Conservation (phyloP, 1,284 basidiomycete genomes). For the Sanghuangporus sanghuang region DNA sequence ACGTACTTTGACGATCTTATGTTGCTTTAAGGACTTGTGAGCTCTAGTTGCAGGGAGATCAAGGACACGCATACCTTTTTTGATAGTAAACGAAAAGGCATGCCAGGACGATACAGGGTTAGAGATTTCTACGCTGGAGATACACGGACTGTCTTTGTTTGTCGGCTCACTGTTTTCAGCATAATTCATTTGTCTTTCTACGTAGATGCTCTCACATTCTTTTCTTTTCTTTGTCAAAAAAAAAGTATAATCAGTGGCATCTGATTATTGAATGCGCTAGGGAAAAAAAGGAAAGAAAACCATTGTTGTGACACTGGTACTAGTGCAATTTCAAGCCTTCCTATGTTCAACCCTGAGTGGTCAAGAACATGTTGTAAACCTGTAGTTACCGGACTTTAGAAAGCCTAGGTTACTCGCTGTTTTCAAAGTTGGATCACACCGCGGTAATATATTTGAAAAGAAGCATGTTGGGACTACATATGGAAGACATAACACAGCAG, state of each 20-base stretch:
- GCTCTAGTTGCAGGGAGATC: neutral
- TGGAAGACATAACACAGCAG: conserved; percentile 2
- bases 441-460: neutral
- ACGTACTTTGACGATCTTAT: neutral
- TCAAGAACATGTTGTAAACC: no score
- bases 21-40: conserved; percentile 6
- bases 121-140: neutral
- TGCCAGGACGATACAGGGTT: neutral
- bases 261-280: no score
- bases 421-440: neutral
- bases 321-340: no score
- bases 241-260: neutral
- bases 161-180: neutral
- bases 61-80: conserved; percentile 1
- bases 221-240: neutral
- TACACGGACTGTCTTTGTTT: neutral
- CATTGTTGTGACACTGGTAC: no score
- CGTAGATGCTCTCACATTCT: neutral
- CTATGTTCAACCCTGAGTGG: no score
- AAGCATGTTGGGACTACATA: conserved; percentile 14
- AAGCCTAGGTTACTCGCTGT: neutral
- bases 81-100: neutral
- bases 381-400: neutral
- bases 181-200: neutral
- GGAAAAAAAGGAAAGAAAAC: no score